phyloP scores from a whole-genome alignment of 169 alveolate species.

The Eimeria maxima region DNA sequence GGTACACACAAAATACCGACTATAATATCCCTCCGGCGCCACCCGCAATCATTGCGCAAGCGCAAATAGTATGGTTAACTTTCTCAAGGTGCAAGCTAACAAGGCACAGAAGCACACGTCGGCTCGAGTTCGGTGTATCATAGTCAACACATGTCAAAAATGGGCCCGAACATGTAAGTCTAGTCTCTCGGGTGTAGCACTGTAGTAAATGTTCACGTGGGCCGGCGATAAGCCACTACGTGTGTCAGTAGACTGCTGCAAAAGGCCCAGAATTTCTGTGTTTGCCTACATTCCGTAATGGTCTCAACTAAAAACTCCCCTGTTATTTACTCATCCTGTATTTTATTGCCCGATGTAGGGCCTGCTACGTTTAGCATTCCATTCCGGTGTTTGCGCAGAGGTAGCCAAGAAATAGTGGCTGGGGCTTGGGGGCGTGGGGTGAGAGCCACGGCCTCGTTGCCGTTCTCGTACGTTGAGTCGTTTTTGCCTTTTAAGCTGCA shows the following conservation, averaged over 20 bases:
- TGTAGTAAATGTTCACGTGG: not conserved
- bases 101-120: not conserved
- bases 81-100: not conserved
- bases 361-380: not conserved
- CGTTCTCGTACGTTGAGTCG: not conserved
- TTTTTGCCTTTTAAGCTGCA: conserved; percentile 51
- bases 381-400: conserved; percentile 36
- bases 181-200: not conserved
- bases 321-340: not conserved
- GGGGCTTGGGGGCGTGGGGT: conserved; percentile 79
- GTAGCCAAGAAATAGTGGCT: conserved; percentile 65
- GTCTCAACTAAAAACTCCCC: not conserved
- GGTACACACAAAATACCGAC: not conserved
- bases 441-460: conserved; percentile 18
- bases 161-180: not conserved
- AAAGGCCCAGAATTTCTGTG: not conserved
- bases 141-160: not conserved
- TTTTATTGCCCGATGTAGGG: not conserved
- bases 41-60: not conserved
- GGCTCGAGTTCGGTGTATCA: not conserved
- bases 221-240: not conserved
- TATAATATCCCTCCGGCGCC: not conserved
- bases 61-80: not conserved
- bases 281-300: not conserved
- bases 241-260: conserved; percentile 46